Conservation (phyloP, 495 filamentous ascomycete genomes). For the Podospora pseudopauciseta region DNA sequence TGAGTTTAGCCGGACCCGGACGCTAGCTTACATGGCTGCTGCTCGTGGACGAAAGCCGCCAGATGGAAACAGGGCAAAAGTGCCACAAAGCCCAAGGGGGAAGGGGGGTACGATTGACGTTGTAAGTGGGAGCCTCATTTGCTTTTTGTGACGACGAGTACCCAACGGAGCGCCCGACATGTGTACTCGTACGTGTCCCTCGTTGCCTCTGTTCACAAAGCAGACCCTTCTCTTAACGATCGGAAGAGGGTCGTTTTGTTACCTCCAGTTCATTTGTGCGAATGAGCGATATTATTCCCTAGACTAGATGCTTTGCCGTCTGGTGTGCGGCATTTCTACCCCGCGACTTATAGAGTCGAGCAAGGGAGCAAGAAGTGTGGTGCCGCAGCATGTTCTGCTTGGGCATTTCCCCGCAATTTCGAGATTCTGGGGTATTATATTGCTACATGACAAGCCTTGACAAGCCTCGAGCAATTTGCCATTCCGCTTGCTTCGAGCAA, state of each 20-base stretch:
- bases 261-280: not conserved
- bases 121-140: not conserved
- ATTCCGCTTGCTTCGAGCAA: not conserved
- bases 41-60: not conserved
- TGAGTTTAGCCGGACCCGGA: slow-evolving; percentile 5
- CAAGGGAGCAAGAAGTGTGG: not conserved
- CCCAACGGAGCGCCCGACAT: not conserved
- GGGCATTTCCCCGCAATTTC: not conserved
- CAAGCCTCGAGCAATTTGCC: not conserved
- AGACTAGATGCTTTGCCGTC: not conserved
- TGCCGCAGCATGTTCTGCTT: not conserved
- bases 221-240: not conserved
- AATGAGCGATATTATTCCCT: not conserved
- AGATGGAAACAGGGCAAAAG: not conserved
- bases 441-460: not conserved
- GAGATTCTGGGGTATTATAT: not conserved
- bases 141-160: not conserved
- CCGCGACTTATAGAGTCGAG: too few relatives aligned
- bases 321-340: not conserved
- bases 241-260: not conserved
- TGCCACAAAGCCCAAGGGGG: not conserved
- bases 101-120: not conserved
- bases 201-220: not conserved
- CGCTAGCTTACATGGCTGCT: slow-evolving; percentile 1
- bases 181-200: not conserved